A percentile compares a stretch with the other conserved stretches of the same genome.
These are phyloP conservation scores for Prunus davidiana DNA, from an alignment of 306 rosid genomes.

Conservation along the genomic window DNA sequence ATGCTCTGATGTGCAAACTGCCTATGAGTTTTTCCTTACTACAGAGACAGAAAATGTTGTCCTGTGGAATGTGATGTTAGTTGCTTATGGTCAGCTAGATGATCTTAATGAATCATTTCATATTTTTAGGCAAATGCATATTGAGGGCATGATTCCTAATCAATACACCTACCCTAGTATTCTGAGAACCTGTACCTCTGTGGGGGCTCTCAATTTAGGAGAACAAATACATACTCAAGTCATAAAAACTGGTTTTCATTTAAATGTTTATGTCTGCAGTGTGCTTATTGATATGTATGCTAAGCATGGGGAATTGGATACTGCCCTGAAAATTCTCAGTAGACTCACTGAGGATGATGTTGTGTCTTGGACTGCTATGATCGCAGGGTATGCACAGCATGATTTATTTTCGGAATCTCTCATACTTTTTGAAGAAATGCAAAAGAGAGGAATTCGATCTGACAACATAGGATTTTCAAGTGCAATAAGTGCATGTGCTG, in stretches of 20 bases:
- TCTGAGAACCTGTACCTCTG: slow-evolving; percentile 73
- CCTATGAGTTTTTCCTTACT: slow-evolving; percentile 64
- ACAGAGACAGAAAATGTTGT: slow-evolving; percentile 75
- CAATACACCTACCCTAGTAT: slow-evolving; percentile 88
- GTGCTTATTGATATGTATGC: slow-evolving; percentile 91
- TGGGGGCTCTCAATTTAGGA: slow-evolving; percentile 68
- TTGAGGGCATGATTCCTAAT: slow-evolving; percentile 76
- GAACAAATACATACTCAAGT: slow-evolving; percentile 77
- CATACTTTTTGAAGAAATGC: slow-evolving; percentile 68
- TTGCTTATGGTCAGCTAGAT: slow-evolving; percentile 70
- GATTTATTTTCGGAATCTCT: slow-evolving; percentile 67
- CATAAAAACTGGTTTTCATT: slow-evolving; percentile 79
- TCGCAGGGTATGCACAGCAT: slow-evolving; percentile 78
- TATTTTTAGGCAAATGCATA: slow-evolving; percentile 69
- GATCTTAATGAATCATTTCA: slow-evolving; percentile 54
- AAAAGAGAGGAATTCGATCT: slow-evolving; percentile 51
- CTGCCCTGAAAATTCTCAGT: slow-evolving; percentile 59
- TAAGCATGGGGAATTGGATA: slow-evolving; percentile 63
- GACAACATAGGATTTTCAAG: slow-evolving; percentile 84
- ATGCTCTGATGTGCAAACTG: slow-evolving; percentile 65
- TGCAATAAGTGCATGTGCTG: slow-evolving; percentile 82
- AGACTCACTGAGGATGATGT: slow-evolving; percentile 57
- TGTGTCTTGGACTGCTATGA: slow-evolving; percentile 91
- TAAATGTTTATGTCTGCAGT: slow-evolving; percentile 70
- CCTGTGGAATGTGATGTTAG: slow-evolving; percentile 86